These are phyloP conservation scores for Daldinia grandis DNA, from an alignment of 495 filamentous ascomycete genomes.

Conservation along the genomic window DNA sequence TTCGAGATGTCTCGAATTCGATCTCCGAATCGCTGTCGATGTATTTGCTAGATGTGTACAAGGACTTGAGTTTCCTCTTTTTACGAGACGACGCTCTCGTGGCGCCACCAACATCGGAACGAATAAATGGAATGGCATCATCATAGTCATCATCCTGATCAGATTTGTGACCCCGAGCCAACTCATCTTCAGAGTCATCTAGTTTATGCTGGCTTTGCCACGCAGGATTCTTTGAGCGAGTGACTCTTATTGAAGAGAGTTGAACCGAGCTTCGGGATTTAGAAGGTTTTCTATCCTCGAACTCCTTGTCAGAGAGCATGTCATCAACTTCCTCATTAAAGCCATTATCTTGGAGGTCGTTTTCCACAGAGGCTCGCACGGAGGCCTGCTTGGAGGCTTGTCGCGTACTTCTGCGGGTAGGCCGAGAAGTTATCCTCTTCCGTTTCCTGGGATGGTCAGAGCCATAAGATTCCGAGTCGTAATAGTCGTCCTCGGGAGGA, in stretches of 20 bases:
- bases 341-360: constrained; percentile 6
- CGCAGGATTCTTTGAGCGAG: constrained; percentile 26
- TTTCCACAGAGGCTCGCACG: constrained; percentile 25
- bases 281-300: neutral
- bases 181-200: constrained; percentile 55
- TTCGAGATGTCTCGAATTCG: constrained; percentile 57
- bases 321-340: constrained; percentile 13
- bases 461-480: constrained; percentile 44
- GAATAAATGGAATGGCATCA: constrained; percentile 45
- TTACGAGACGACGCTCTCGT: constrained; percentile 22
- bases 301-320: neutral
- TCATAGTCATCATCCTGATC: constrained; percentile 43
- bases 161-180: constrained; percentile 45
- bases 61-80: constrained; percentile 14
- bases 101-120: constrained; percentile 50
- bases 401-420: constrained; percentile 35
- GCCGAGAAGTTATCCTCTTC: constrained; percentile 1
- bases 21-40: constrained; percentile 50
- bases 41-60: neutral
- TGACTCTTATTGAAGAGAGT: constrained; percentile 8
- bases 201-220: constrained; percentile 8
- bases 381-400: constrained; percentile 38
- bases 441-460: constrained; percentile 6
- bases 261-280: neutral
- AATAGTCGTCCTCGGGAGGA: constrained; percentile 43